Percentiles rank a stretch among this genome's conserved stretches.
Conservation (phyloP, 1,284 basidiomycete species). For the Rhodofomes roseus region DNA sequence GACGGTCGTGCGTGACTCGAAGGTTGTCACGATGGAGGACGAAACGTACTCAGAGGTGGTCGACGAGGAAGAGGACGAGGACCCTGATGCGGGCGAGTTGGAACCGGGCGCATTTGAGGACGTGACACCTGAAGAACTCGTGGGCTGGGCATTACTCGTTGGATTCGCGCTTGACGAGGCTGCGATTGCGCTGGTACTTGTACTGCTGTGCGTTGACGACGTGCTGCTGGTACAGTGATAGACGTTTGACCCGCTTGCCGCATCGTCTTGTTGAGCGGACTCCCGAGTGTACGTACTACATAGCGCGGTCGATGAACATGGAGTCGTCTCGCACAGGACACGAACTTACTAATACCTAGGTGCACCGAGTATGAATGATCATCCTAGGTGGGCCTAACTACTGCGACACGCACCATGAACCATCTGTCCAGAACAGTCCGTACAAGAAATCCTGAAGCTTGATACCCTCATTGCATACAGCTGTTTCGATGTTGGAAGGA, state of each 20-base stretch:
- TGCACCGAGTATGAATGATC: neutral
- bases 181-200: neutral
- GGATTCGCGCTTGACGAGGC: neutral
- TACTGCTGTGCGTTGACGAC: conserved; percentile 5
- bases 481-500: conserved; percentile 6
- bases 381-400: neutral
- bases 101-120: neutral
- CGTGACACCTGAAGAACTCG: neutral
- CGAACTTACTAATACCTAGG: conserved; percentile 17
- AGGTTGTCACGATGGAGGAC: neutral
- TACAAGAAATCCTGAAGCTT: conserved; percentile 14
- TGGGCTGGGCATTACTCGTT: neutral
- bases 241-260: conserved; percentile 11
- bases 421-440: conserved; percentile 11
- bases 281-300: conserved; percentile 15
- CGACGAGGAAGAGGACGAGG: neutral
- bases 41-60: neutral
- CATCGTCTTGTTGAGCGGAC: conserved; percentile 7
- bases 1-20: neutral
- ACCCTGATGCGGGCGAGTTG: neutral
- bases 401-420: conserved; percentile 9
- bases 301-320: neutral
- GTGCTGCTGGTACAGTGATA: conserved; percentile 11
- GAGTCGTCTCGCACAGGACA: neutral
- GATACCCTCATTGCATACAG: conserved; percentile 13